Conservation (phyloP, 768 basidiomycete species). For the Trametes cinnabarina region DNA sequence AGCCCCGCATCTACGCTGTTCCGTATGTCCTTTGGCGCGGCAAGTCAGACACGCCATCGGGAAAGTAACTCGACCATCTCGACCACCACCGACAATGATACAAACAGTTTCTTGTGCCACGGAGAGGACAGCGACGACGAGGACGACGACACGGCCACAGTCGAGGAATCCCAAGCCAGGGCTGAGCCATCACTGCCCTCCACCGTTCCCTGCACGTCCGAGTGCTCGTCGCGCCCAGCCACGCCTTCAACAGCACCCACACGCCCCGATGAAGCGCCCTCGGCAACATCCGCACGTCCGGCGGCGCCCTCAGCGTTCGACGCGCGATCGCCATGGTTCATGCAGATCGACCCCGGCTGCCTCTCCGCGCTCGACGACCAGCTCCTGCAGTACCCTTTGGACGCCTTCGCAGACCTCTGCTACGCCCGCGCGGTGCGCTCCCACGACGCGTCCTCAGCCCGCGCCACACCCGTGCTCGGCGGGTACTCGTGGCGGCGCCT, state of each 20-base stretch:
- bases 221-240: background rate
- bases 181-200: background rate
- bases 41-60: background rate
- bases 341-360: conserved; percentile 41
- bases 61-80: background rate
- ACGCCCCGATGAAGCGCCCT: background rate
- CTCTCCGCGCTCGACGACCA: conserved; percentile 43
- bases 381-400: conserved; percentile 39
- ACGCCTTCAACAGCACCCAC: background rate
- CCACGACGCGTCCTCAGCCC: background rate
- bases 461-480: background rate
- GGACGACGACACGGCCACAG: conserved; percentile 7
- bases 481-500: conserved; percentile 18
- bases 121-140: conserved; percentile 17
- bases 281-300: background rate
- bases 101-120: conserved; percentile 13
- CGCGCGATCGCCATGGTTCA: conserved; percentile 22
- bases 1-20: conserved; percentile 17
- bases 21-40: conserved; percentile 6
- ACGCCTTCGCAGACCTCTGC: conserved; percentile 44
- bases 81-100: background rate
- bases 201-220: background rate
- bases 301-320: conserved; percentile 13
- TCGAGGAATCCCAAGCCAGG: background rate
- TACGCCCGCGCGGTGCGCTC: conserved; percentile 37